Conservation (phyloP, 192 early-diverging fungal species). For the Coemansia brasiliensis region DNA sequence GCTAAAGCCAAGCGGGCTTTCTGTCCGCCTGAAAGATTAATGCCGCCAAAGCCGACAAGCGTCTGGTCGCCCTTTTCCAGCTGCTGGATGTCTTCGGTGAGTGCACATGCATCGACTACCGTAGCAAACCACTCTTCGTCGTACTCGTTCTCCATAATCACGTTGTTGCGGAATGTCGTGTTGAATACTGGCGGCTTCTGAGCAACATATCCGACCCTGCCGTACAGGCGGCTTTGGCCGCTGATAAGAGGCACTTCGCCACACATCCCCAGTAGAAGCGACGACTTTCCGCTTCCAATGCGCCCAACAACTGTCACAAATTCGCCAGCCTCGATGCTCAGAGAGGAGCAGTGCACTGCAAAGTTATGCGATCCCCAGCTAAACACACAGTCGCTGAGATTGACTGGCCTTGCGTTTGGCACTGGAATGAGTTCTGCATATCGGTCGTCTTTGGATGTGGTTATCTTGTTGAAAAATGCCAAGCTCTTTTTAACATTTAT, state of each 20-base stretch:
- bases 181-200: conserved; percentile 48
- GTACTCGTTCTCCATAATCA: conserved; percentile 39
- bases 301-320: conserved; percentile 82
- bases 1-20: too few species aligned
- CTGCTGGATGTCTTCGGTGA: conserved; percentile 23
- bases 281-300: conserved; percentile 75
- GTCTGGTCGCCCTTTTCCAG: conserved; percentile 48
- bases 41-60: conserved; percentile 57
- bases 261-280: conserved; percentile 65
- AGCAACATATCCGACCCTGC: conserved; percentile 51
- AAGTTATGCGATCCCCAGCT: conserved; percentile 35
- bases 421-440: conserved; percentile 1
- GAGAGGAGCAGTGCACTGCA: conserved; percentile 59
- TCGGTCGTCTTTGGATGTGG: neutral
- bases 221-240: conserved; percentile 69
- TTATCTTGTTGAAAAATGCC: conserved; percentile 5
- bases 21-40: conserved; percentile 64
- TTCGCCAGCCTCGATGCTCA: conserved; percentile 64
- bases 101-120: conserved; percentile 33
- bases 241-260: conserved; percentile 78
- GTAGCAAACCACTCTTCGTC: conserved; percentile 23
- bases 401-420: neutral
- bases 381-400: conserved; percentile 25
- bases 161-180: conserved; percentile 51
- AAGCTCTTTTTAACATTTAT: neutral